A percentile compares a stretch with the other conserved stretches of the same genome.
Evolutionary conservation across 2,329 filamentous ascomycete genomes (phyloP).

Genomic region (Nemania diffusa): DNA sequence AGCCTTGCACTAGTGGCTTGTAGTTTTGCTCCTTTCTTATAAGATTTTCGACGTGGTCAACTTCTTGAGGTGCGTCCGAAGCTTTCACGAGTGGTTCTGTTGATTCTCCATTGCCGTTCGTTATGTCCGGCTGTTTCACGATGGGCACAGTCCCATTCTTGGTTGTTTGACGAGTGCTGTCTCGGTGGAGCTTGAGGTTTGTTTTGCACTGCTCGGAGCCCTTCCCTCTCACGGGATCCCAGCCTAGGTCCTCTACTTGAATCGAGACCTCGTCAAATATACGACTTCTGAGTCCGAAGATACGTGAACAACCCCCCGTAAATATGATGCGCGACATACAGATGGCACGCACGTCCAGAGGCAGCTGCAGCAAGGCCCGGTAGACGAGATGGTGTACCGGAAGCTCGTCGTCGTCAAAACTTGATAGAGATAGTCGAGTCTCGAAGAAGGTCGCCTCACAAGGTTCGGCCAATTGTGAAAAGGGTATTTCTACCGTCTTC

Average conservation of each 20-base stretch:
- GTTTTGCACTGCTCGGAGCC: constrained; percentile 66
- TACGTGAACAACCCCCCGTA: constrained; percentile 80
- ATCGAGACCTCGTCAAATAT: constrained; percentile 78
- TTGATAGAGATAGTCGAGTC: constrained; percentile 58
- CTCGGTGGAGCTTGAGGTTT: constrained; percentile 57
- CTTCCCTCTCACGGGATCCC: constrained; percentile 80
- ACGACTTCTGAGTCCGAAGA: constrained; percentile 82
- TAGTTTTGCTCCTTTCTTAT: constrained; percentile 59
- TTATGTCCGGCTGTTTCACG: constrained; percentile 32
- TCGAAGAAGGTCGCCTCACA: constrained; percentile 81
- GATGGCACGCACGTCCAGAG: constrained; percentile 81
- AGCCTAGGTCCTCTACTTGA: constrained; percentile 75
- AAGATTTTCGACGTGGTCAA: constrained; percentile 68
- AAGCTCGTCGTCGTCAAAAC: constrained; percentile 87
- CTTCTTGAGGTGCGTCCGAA: constrained; percentile 59
- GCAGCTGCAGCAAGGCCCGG: constrained; percentile 76
- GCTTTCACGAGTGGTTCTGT: constrained; percentile 52
- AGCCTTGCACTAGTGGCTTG: constrained; percentile 61
- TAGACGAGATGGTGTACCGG: constrained; percentile 82
- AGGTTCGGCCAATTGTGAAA: constrained; percentile 76
- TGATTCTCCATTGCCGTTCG: constrained; percentile 46
- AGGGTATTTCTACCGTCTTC: constrained; percentile 71
- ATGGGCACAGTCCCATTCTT: constrained; percentile 38
- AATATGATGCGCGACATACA: constrained; percentile 93
- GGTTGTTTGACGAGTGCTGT: constrained; percentile 42